Evolutionary conservation across 495 filamentous ascomycete genomes (phyloP), one percentile per base, ranked within the genome.

Genomic region (Talaromyces thailandensis): DNA sequence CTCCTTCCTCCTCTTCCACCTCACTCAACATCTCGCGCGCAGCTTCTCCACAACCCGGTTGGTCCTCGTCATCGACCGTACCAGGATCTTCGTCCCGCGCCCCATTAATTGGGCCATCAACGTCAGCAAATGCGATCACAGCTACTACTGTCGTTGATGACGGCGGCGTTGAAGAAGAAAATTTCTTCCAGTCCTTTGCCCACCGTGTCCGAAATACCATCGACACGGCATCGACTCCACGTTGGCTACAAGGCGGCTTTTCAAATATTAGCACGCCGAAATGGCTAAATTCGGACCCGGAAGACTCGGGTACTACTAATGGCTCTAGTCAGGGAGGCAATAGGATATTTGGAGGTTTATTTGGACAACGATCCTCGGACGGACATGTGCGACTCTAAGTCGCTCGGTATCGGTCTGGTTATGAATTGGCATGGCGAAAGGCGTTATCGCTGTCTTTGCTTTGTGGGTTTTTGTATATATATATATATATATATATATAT

Each of bases 141-240:
- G 67, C 75, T 8, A 16, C 43, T 12, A 32, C 61, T 16, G 68
- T 69, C n/a, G 62, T 76, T 3, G 69, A 73, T 8, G 79, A 78
- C 14, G 82, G 79, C 7, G 84, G 86, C 59, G 80, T 82, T 3
- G 88, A 91, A 29, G 90, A 94, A 21, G 86, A 89, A 64, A 87
- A 84, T 50, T 91, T 96, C 71, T 92, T 96, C 67, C 82, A 88
- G 61, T 87, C 84, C 21, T 87, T 97, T 60, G 86, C 88, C 0
- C 91, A 96, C 69, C 81, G 94, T 40, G 86, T 98, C 58, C 85
- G 82, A 68, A 98, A 98, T 70, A 96, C 94, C 2, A 83, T 98
- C 58, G 94, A 98, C 58, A 89, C 86, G 6, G 75, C 91, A 18
- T 89, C 93, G 50, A 82, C 86, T 32, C 92, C 93, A 2, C 83